A percentile compares a stretch with the other conserved stretches of the same genome.
Evolutionary conservation across 2,329 filamentous ascomycete genomes (phyloP).

Genomic region (Fusarium mundagurra): DNA sequence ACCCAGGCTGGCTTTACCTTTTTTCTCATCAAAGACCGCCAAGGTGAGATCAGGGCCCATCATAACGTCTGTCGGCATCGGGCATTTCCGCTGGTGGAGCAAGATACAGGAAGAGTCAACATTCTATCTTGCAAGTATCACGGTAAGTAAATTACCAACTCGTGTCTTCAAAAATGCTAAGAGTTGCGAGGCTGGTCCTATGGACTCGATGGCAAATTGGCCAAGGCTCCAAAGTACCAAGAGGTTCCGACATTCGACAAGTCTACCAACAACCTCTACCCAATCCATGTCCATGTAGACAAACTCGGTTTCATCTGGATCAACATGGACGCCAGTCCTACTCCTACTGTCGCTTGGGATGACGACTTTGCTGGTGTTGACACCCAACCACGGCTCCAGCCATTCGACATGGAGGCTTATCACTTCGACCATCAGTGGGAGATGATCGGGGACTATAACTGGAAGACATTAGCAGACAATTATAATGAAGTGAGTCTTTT

Average conservation of each 20-base stretch:
- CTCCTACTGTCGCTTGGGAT: constrained; percentile 54
- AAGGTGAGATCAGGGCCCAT: background rate
- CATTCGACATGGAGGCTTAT: constrained; percentile 59
- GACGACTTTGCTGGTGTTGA: constrained; percentile 60
- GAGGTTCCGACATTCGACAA: background rate
- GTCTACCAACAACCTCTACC: background rate
- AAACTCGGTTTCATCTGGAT: background rate
- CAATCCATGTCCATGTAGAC: background rate
- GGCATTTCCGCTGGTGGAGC: background rate
- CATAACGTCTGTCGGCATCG: background rate
- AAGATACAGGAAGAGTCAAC: background rate
- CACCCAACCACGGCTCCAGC: constrained; percentile 52
- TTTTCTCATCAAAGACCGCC: background rate
- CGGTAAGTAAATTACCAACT: background rate
- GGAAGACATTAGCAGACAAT: constrained; percentile 69
- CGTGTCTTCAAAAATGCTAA: fast-evolving
- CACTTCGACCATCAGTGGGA: constrained; percentile 66
- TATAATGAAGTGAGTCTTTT: constrained; percentile 63
- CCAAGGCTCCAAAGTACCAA: background rate
- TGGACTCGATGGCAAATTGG: background rate
- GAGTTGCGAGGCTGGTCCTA: background rate
- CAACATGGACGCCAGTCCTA: background rate
- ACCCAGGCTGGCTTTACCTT: background rate
- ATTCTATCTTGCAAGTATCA: constrained; percentile 2
- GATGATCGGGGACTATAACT: constrained; percentile 65